phyloP scores from a whole-genome alignment of 2,329 filamentous ascomycete species.

The Zymoseptoria tritici region DNA sequence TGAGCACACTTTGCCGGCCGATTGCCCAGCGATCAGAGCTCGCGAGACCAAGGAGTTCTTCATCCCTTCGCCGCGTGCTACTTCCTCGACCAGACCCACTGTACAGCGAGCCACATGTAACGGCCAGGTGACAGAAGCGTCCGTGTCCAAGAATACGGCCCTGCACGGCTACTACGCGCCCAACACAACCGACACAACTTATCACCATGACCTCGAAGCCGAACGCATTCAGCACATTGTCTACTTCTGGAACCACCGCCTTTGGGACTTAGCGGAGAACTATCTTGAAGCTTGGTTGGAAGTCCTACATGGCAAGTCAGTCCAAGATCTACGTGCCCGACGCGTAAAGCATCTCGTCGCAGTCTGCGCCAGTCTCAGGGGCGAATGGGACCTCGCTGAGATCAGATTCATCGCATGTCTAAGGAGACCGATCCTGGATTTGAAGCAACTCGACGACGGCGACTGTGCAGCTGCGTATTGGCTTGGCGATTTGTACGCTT shows the following conservation, averaged over 20 bases:
- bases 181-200: not conserved
- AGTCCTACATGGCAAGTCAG: not conserved
- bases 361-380: constrained; percentile 18
- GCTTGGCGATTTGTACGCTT: constrained; percentile 19
- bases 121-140: not conserved
- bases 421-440: constrained; percentile 9
- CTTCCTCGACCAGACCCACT: not conserved
- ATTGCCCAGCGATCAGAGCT: not conserved
- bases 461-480: constrained; percentile 23
- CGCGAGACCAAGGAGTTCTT: not conserved
- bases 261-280: constrained; percentile 11
- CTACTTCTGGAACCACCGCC: constrained; percentile 10
- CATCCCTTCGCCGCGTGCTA: not conserved
- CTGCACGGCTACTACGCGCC: not conserved
- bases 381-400: constrained; percentile 15
- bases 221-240: constrained; percentile 11
- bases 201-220: not conserved
- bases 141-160: not conserved
- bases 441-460: constrained; percentile 15
- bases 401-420: constrained; percentile 15
- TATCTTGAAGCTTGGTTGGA: constrained; percentile 3
- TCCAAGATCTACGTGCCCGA: not conserved
- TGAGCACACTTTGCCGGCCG: not conserved
- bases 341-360: constrained; percentile 17
- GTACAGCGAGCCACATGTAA: constrained; percentile 1